A percentile compares a stretch with the other conserved stretches of the same genome.
Evolutionary conservation across 495 filamentous ascomycete genomes (phyloP).

Genomic region (Penicillium nucicola): DNA sequence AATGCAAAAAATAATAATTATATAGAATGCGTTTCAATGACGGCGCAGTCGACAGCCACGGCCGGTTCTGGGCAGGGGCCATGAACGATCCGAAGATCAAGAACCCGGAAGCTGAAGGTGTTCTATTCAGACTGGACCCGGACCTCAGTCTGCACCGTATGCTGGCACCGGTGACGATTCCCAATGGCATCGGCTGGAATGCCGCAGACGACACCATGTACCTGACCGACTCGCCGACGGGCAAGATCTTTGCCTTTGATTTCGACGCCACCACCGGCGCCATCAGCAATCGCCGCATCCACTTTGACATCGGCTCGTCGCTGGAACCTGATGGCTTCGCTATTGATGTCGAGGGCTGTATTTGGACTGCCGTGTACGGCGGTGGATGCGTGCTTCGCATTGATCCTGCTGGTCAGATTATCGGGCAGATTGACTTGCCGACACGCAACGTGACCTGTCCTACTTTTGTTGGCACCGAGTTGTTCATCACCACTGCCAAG

Average conservation of each 20-base stretch:
- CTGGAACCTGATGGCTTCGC: slow-evolving; percentile 73
- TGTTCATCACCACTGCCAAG: slow-evolving; percentile 72
- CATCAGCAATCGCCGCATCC: slow-evolving; percentile 62
- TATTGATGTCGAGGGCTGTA: slow-evolving; percentile 66
- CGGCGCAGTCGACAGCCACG: slow-evolving; percentile 74
- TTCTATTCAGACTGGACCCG: slow-evolving; percentile 62
- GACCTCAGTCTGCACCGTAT: slow-evolving; percentile 58
- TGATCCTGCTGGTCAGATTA: slow-evolving; percentile 57
- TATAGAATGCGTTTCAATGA: slow-evolving; percentile 71
- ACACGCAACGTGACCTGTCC: slow-evolving; percentile 70
- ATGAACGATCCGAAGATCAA: slow-evolving; percentile 71
- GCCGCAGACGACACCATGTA: slow-evolving; percentile 73
- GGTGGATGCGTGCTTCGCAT: slow-evolving; percentile 67
- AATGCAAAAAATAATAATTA: not conserved
- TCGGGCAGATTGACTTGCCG: slow-evolving; percentile 64
- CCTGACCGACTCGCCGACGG: slow-evolving; percentile 75
- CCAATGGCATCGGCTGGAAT: slow-evolving; percentile 80
- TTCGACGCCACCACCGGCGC: slow-evolving; percentile 61
- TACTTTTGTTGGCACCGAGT: slow-evolving; percentile 67
- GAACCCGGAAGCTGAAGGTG: slow-evolving; percentile 40
- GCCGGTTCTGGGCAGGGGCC: slow-evolving; percentile 83
- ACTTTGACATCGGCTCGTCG: slow-evolving; percentile 34
- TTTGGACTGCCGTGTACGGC: slow-evolving; percentile 79
- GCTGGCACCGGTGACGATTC: slow-evolving; percentile 68
- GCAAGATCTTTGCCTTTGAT: slow-evolving; percentile 70